These are phyloP conservation scores for Nigrospora oryzae DNA, from an alignment of 2,329 filamentous ascomycete genomes.

Conservation along the genomic window DNA sequence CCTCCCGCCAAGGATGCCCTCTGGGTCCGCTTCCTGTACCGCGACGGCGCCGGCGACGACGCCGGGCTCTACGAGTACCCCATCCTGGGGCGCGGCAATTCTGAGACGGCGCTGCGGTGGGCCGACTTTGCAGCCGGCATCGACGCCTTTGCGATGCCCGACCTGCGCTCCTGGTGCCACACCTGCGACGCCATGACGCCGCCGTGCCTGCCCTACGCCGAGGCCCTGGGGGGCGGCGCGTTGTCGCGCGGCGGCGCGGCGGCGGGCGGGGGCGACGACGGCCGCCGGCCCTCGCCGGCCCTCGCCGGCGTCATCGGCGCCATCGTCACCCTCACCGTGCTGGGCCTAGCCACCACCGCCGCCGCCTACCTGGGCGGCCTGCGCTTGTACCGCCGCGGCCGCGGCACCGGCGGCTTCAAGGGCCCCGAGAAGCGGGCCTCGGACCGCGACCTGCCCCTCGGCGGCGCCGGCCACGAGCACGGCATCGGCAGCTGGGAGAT, in stretches of 20 bases:
- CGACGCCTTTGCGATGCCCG: constrained; percentile 22
- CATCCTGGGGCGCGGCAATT: constrained; percentile 29
- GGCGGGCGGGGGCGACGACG: not conserved
- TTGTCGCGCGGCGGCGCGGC: not conserved
- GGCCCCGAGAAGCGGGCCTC: constrained; percentile 33
- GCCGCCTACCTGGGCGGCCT: constrained; percentile 22
- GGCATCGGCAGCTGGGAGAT: constrained; percentile 44
- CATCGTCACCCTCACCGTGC: constrained; percentile 24
- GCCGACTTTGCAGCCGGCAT: constrained; percentile 28
- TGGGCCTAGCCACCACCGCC: constrained; percentile 10
- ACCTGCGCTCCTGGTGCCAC: constrained; percentile 31
- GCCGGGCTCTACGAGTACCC: constrained; percentile 25
- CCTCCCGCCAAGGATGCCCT: constrained; percentile 28
- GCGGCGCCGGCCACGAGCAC: constrained; percentile 28
- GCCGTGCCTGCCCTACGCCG: constrained; percentile 26
- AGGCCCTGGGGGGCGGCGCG: not conserved
- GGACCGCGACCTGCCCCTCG: constrained; percentile 33
- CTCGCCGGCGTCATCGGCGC: constrained; percentile 40
- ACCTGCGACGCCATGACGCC: constrained; percentile 26
- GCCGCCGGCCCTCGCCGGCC: constrained; percentile 20
- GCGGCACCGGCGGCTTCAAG: constrained; percentile 29
- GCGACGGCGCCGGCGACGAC: constrained; percentile 32
- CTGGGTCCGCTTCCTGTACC: constrained; percentile 48
- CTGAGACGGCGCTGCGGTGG: constrained; percentile 25
- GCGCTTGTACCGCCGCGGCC: constrained; percentile 7